A percentile compares a stretch with the other conserved stretches of the same genome.
phyloP scores from a whole-genome alignment of 2,329 filamentous ascomycete genomes.

The Zopfia rhizophila region DNA sequence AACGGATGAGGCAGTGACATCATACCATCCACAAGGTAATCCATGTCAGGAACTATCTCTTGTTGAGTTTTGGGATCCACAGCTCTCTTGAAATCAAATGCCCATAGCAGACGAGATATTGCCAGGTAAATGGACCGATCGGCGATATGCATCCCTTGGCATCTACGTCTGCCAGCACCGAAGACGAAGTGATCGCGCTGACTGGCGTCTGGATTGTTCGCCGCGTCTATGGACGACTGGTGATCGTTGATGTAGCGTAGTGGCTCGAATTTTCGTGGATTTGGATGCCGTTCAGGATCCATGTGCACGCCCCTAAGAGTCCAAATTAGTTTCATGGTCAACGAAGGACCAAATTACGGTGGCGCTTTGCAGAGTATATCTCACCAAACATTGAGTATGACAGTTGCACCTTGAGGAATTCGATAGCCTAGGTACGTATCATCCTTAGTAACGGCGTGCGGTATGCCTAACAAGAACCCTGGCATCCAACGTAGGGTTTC shows the following conservation, averaged over 20 bases:
- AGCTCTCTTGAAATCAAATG: too few relatives aligned
- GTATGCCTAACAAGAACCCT: not conserved
- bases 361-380: too few relatives aligned
- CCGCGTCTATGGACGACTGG: slow-evolving; percentile 36
- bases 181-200: too few relatives aligned
- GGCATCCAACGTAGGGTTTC: slow-evolving; percentile 14
- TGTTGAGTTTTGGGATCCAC: too few relatives aligned
- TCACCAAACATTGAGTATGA: slow-evolving; percentile 2
- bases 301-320: slow-evolving; percentile 45
- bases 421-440: not conserved
- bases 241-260: slow-evolving; percentile 8
- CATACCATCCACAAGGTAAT: slow-evolving; percentile 11
- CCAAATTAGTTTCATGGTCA: slow-evolving; percentile 35
- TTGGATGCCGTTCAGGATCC: slow-evolving; percentile 27
- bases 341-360: slow-evolving; percentile 36
- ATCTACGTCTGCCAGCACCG: too few relatives aligned
- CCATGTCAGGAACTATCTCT: not conserved
- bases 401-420: not conserved
- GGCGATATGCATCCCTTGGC: too few relatives aligned
- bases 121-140: too few relatives aligned
- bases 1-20: slow-evolving; percentile 8
- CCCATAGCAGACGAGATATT: too few relatives aligned
- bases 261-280: slow-evolving; percentile 24
- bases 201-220: slow-evolving; percentile 38
- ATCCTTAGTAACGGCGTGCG: slow-evolving; percentile 3